Evolutionary conservation across 2,329 filamentous ascomycete species (phyloP), one percentile per base, ranked within the genome.

Genomic region (Coniochaeta prunicola): DNA sequence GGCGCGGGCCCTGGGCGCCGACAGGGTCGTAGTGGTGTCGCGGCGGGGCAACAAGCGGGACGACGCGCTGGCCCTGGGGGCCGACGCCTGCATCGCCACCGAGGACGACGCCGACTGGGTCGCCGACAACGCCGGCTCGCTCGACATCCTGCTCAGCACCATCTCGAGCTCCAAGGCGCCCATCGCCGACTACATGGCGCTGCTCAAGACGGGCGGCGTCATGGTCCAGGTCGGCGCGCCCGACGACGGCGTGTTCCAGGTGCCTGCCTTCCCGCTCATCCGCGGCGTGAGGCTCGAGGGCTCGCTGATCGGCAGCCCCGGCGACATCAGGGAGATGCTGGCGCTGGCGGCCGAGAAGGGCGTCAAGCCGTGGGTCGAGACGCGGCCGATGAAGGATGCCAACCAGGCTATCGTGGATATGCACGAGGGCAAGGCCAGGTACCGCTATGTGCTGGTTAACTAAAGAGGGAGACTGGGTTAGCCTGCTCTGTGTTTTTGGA

Each of bases 1-100:
- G 67, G 88, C 88, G 1, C 86, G 84, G 70, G 87, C 88, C 1
- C 71, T 91, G 12, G 84, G 82, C 15, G 83, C 82, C 19, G 82
- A 87, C 58, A 77, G 78, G 53, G 80, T 87, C 4, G 78, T 85
- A 8, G 83, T 77, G 13, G 84, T 87, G 64, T 85, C 81, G 9
- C 77, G 84, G 30, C 77, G 74, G 5, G 70, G 69, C 6, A 69
- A 69, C 56, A 87, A 87, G 75, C 76, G 74, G 58, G 76, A 74
- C 0, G 84, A 87, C 64, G 82, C 79, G 1, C 65, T 77, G 57
- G 78, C 80, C 61, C 77, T 87, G 70, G 84, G 84, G 12, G 84
- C 83, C 1, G 80, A 80, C 74, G 76, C 66, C 73, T 75, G 73
- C 59, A 73, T 75, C 58, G 72, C 74, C 26, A 76, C 74, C 1